A percentile compares a stretch with the other conserved stretches of the same genome.
phyloP scores from a whole-genome alignment of 768 basidiomycete species.

The Gelatoporia subvermispora region DNA sequence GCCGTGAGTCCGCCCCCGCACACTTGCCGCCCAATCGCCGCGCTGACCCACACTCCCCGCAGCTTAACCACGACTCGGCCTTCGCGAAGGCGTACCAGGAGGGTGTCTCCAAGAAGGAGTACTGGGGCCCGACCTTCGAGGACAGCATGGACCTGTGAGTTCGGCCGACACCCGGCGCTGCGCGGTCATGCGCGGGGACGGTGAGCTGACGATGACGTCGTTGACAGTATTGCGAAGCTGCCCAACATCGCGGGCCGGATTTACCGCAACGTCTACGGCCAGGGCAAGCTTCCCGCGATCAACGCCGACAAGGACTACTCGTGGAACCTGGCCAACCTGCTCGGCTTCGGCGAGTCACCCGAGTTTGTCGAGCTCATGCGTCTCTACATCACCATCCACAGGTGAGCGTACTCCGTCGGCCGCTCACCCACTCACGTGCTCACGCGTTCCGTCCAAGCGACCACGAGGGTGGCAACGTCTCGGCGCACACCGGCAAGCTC shows the following conservation, averaged over 20 bases:
- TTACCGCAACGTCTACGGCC: constrained; percentile 82
- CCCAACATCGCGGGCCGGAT: constrained; percentile 95
- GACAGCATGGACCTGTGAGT: constrained; percentile 81
- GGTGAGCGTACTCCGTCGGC: constrained; percentile 29
- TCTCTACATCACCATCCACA: constrained; percentile 97
- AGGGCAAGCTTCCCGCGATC: constrained; percentile 83
- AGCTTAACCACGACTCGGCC: constrained; percentile 93
- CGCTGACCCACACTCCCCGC: constrained; percentile 6
- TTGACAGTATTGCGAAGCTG: constrained; percentile 82
- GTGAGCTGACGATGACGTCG: background rate
- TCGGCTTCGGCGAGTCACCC: constrained; percentile 85
- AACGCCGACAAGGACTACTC: constrained; percentile 85
- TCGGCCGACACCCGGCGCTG: background rate
- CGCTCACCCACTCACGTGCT: background rate
- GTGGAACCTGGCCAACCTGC: constrained; percentile 81
- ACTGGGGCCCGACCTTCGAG: constrained; percentile 94
- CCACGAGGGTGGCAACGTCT: constrained; percentile 98
- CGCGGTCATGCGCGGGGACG: background rate
- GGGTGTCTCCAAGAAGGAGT: constrained; percentile 91
- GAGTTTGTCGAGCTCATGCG: constrained; percentile 92
- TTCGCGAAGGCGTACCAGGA: constrained; percentile 94
- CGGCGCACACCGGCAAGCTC: constrained; percentile 89
- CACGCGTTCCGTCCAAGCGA: constrained; percentile 44
- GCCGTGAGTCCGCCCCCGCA: constrained; percentile 47
- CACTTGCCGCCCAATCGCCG: background rate